These are phyloP conservation scores for Monilinia polystroma DNA, from an alignment of 2,329 filamentous ascomycete genomes.

Conservation along the genomic window DNA sequence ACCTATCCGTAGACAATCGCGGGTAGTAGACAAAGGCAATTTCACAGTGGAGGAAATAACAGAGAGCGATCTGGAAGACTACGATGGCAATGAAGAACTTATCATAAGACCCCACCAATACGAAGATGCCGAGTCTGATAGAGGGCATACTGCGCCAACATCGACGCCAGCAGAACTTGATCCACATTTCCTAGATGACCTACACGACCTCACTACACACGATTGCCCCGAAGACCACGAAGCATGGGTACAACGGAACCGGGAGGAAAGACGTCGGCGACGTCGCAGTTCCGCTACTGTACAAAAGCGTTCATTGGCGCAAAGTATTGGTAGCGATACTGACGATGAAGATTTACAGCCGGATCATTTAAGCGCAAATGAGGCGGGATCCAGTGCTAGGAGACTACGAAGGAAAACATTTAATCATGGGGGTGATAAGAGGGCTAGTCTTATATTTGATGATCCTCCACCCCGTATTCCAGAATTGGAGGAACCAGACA, in stretches of 20 bases:
- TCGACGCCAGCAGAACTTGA: slow-evolving; percentile 31
- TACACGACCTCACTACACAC: slow-evolving; percentile 33
- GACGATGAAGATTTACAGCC: slow-evolving; percentile 41
- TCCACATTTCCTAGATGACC: slow-evolving; percentile 26
- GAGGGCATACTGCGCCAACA: slow-evolving; percentile 29
- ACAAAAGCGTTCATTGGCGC: slow-evolving; percentile 38
- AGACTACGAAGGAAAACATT: slow-evolving; percentile 37
- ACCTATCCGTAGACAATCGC: slow-evolving; percentile 19
- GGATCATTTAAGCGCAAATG: slow-evolving; percentile 36
- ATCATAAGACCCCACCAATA: slow-evolving; percentile 40
- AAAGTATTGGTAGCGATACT: slow-evolving; percentile 41
- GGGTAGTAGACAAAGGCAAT: slow-evolving; percentile 32
- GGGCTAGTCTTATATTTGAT: slow-evolving; percentile 40
- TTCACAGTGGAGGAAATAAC: slow-evolving; percentile 40
- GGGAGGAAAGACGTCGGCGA: slow-evolving; percentile 35
- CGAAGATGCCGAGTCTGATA: slow-evolving; percentile 39
- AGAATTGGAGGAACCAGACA: slow-evolving; percentile 40
- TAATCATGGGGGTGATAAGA: slow-evolving; percentile 30
- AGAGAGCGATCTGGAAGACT: slow-evolving; percentile 36
- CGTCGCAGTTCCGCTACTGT: slow-evolving; percentile 37
- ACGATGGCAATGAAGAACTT: slow-evolving; percentile 35
- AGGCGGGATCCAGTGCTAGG: slow-evolving; percentile 39
- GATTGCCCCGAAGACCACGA: slow-evolving; percentile 25
- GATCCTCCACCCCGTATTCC: slow-evolving; percentile 40
- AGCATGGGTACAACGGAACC: slow-evolving; percentile 31